Percentiles rank a stretch among this genome's conserved stretches.
Evolutionary conservation across 768 basidiomycete species (phyloP).

Genomic region (Pholiota microspora): DNA sequence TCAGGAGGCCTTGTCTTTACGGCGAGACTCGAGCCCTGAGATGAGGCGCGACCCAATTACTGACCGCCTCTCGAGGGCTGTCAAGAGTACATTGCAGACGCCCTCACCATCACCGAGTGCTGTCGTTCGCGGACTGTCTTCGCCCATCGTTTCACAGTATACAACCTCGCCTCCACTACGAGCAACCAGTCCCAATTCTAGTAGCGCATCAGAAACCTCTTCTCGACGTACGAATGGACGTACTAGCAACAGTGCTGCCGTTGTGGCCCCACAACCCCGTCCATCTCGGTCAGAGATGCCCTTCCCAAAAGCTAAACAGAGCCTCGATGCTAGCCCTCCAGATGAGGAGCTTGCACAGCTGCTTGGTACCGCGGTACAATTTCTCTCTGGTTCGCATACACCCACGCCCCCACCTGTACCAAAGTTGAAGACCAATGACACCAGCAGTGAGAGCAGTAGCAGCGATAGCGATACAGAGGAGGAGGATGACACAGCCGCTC

Average conservation of each 20-base stretch:
- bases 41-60: conserved; percentile 35
- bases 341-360: conserved; percentile 40
- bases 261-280: background rate
- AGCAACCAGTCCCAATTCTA: conserved; percentile 9
- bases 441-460: conserved; percentile 2
- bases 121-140: background rate
- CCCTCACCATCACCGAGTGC: conserved; percentile 1
- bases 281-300: conserved; percentile 6
- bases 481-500: conserved; percentile 15
- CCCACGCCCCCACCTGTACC: background rate
- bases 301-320: conserved; percentile 1
- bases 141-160: background rate
- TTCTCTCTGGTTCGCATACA: conserved; percentile 29
- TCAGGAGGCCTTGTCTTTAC: background rate
- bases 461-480: conserved; percentile 25
- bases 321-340: conserved; percentile 27
- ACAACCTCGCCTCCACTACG: conserved; percentile 4
- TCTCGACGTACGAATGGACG: background rate
- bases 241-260: background rate
- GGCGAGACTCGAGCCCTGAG: conserved; percentile 21
- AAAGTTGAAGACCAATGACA: background rate
- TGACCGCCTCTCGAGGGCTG: conserved; percentile 40
- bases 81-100: conserved; percentile 24
- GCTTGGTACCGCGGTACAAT: conserved; percentile 40
- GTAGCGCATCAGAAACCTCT: conserved; percentile 10